Evolutionary conservation across 1,284 basidiomycete species (phyloP), one percentile per base, ranked within the genome.

Genomic region (Tilletia setariae): DNA sequence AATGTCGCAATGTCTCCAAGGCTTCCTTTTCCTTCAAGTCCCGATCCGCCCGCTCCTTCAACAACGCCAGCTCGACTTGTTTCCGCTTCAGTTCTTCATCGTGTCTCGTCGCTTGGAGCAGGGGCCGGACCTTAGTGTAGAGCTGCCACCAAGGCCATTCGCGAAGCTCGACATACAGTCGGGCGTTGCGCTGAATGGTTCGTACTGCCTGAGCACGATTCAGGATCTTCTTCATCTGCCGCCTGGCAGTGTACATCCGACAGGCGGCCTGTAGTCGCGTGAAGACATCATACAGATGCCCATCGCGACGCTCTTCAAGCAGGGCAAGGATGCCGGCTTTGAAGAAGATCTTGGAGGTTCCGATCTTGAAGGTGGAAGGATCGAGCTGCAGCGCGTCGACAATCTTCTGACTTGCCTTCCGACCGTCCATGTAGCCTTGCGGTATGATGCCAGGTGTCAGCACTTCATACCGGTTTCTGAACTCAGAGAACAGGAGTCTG

Each of bases 121-220:
- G 83, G 0, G 96, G 96, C 59, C 94, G 90, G 28, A 99, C 70
- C 89, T 87, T 96, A 19, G 92, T 94, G 83, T 96, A 99, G 19
- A 98, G 86, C 74, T 94, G 91, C 96, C 96, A 99, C 96, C 96
- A 98, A 0, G 96, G 94, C 96, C 95, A 98, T 69, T 95, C 92
- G 63, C 90, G 92, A 89, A 28, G 90, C 89, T 77, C 70, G 35
- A 74, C 74, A 79, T 98, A 98, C 15, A 97, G 87, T 13, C 92
- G 86, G 1, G 95, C 95, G 81, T 98, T 98, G 43, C 90, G 88
- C 83, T 98, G 95, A 70, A 98, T 94, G 0, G 91, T 94, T 61
- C 91, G 88, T 47, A 95, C 90, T 1, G 96, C 94, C 42, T 91
- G 87, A 1, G 94, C 92, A 44, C 95, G 90, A 79, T 98, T 95